Base-by-base conservation (phyloP, 1,284 basidiomycete species). In the Sutorius eximius region DNA sequence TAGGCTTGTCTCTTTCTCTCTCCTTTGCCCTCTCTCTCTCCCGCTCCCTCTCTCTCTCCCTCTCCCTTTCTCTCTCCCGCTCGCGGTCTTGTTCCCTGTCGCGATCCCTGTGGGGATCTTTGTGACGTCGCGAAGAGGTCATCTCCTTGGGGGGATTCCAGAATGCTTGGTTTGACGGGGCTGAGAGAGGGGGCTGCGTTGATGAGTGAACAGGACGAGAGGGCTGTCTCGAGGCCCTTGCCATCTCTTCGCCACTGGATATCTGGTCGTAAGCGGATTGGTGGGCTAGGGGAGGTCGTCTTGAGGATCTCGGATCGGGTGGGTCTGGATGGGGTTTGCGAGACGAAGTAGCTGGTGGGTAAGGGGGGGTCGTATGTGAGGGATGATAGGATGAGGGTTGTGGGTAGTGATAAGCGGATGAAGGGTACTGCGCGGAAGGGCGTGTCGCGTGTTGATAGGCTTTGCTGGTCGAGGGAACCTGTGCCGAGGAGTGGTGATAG, bases 391-490 rank as follows among this genome's bases (percentile, higher is more conserved):
- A 57, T 7, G 68, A 54, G 58, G 67, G 50, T 46, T 65, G 67
- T 38, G 66, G 67, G 69, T 71, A 53, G 5, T 61, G 65, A 63
- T 70, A 49, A 24, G 30, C 47, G 18, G 55, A 58, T 36, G 71
- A 44, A 24, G 67, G 3, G 32, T 66, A 45, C 56, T 73, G 71
- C 24, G 65, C 60, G 43, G 70, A 45, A 18, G 65, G 46, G 33
- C 69, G 59, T 3, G 61, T 57, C 46, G 67, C 60, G 55, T 71
- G 66, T 18, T 69, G 69, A 67, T 60, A 59, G 56, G 70, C 49
- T 66, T 58, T 73, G 48, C 59, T 64, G 5, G 68, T 51, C 6
- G 66, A n/a, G 32, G 69, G 63, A n/a, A 51, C 43, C 11, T 66
- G 59, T 24, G 54, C 42, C 34, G 66, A 47, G 24, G 59, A 15